Evolutionary conservation across 2,329 filamentous ascomycete species (phyloP).

Genomic region (Fonsecaea nubica): DNA sequence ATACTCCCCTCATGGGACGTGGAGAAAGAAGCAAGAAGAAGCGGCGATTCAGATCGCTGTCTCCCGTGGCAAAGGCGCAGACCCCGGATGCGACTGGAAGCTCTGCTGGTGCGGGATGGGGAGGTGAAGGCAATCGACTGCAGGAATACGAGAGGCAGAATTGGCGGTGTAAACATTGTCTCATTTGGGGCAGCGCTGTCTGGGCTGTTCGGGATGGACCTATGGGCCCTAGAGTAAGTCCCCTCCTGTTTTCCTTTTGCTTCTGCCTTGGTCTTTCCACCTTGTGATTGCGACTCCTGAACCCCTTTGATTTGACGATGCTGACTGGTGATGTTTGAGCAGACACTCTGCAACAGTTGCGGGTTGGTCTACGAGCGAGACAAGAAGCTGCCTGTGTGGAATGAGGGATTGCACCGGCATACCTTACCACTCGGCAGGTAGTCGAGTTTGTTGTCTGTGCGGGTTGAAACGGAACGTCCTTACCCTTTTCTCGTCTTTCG

Average conservation of each 20-base stretch:
- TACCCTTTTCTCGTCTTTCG: not conserved
- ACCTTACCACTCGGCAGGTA: slow-evolving; percentile 49
- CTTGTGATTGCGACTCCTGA: not conserved
- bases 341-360: slow-evolving; percentile 93
- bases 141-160: slow-evolving; percentile 75
- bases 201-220: slow-evolving; percentile 97
- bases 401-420: slow-evolving; percentile 69
- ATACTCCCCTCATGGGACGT: slow-evolving; percentile 81
- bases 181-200: slow-evolving; percentile 84
- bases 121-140: slow-evolving; percentile 66
- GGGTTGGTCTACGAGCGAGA: slow-evolving; percentile 88
- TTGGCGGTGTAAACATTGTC: slow-evolving; percentile 90
- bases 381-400: slow-evolving; percentile 79
- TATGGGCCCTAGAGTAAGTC: slow-evolving; percentile 76
- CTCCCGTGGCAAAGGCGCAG: slow-evolving; percentile 74
- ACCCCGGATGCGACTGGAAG: slow-evolving; percentile 70
- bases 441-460: not conserved
- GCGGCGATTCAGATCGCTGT: slow-evolving; percentile 85
- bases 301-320: not conserved
- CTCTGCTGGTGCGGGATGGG: slow-evolving; percentile 69
- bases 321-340: slow-evolving; percentile 28
- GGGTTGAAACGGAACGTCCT: not conserved
- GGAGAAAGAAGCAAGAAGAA: slow-evolving; percentile 96
- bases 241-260: not conserved
- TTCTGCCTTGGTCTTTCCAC: slow-evolving; percentile 17